Conservation (phyloP, 345 rosid species). For the Aegle marmelos region DNA sequence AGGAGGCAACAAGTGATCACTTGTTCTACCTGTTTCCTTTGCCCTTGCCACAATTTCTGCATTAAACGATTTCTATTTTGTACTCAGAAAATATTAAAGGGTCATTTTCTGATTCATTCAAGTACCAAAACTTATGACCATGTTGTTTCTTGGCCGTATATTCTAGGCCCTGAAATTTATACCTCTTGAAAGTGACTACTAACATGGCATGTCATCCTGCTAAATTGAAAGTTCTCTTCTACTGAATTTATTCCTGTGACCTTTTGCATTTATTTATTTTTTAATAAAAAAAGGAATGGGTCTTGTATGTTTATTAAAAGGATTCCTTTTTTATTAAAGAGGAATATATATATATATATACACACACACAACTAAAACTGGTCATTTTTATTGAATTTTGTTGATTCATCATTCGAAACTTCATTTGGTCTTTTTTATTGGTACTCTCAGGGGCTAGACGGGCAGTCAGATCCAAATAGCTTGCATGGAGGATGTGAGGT, state of each 20-base stretch:
- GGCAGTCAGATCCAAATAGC: conserved; percentile 79
- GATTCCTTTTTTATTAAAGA: neutral
- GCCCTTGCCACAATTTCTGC: neutral
- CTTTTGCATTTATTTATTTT: neutral
- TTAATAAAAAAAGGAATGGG: neutral
- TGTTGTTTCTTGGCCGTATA: neutral
- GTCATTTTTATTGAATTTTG: neutral
- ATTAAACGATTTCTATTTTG: neutral
- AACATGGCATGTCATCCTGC: neutral
- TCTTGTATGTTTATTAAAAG: neutral
- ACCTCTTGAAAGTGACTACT: neutral
- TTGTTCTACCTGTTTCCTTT: no score
- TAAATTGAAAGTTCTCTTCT: neutral
- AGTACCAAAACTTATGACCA: no score
- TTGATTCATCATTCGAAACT: neutral
- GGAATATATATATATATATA: neutral
- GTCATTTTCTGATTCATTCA: neutral
- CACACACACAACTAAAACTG: neutral
- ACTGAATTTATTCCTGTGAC: no score
- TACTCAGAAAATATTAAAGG: neutral
- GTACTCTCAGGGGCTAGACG: conserved; percentile 61
- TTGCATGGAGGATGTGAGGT: conserved; percentile 95
- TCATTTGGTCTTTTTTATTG: neutral
- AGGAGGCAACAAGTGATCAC: neutral
- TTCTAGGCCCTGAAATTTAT: neutral